Conservation (phyloP, 176 grass and related monocot species). For the Zizania latifolia region DNA sequence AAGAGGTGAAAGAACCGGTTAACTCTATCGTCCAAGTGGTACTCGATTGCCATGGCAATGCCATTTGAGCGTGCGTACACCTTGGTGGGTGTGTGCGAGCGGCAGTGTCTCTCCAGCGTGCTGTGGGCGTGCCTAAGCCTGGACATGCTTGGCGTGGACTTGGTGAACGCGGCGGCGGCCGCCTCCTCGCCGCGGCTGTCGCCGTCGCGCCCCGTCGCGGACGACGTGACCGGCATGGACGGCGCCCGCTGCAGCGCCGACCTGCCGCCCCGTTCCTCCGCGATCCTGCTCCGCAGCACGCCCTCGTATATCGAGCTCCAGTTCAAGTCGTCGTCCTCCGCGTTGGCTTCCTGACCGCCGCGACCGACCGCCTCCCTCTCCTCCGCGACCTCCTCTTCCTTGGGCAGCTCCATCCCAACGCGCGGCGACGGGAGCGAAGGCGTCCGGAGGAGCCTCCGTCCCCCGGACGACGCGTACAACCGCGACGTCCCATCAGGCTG, state of each 20-base stretch:
- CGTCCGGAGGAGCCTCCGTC: slow-evolving; percentile 18
- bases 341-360: background rate
- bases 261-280: background rate
- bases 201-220: background rate
- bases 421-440: slow-evolving; percentile 43
- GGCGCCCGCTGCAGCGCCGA: slow-evolving; percentile 38
- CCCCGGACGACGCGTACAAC: background rate
- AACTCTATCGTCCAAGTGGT: background rate
- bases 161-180: background rate
- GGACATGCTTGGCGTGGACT: background rate
- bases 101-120: slow-evolving; percentile 29
- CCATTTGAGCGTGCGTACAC: slow-evolving; percentile 4
- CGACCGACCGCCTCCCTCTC: background rate
- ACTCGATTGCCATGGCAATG: background rate
- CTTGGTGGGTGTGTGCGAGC: slow-evolving; percentile 16
- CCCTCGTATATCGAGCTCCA: slow-evolving; percentile 59
- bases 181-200: background rate
- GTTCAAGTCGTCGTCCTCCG: slow-evolving; percentile 44
- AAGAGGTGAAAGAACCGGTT: background rate
- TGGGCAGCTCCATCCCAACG: background rate
- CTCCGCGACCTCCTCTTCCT: background rate
- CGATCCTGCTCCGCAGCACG: slow-evolving; percentile 31
- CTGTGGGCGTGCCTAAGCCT: slow-evolving; percentile 38
- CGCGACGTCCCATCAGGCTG: background rate
- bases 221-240: slow-evolving; percentile 38